Conservation (phyloP, 129 eudicot genomes). For the Tagetes erecta region DNA sequence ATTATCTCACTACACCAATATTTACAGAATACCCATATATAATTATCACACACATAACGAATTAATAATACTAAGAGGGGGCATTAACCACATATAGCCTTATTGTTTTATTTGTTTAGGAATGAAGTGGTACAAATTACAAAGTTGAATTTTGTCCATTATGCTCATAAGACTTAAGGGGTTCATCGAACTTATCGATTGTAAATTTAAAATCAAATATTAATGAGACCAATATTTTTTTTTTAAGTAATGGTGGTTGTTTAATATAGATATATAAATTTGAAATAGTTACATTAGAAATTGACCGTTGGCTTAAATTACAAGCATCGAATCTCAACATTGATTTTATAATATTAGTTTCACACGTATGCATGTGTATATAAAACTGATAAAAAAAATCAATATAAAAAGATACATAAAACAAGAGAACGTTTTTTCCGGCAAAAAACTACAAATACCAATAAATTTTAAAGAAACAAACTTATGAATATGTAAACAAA, state of each 20-base stretch:
- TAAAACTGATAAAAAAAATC: background rate
- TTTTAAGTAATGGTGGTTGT: background rate
- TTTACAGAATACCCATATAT: too few relatives aligned
- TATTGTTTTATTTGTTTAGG: too few relatives aligned
- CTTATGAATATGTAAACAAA: background rate
- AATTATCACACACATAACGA: too few relatives aligned
- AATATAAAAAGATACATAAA: background rate
- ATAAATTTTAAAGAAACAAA: background rate
- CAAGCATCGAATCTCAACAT: slow-evolving; percentile 25
- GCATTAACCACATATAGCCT: too few relatives aligned
- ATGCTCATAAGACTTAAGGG: background rate
- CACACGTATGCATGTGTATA: background rate
- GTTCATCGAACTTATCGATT: background rate
- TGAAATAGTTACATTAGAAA: slow-evolving; percentile 4
- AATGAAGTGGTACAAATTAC: too few relatives aligned
- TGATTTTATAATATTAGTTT: slow-evolving; percentile 12
- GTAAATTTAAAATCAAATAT: too few relatives aligned
- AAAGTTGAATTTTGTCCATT: background rate
- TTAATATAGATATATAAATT: background rate
- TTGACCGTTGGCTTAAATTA: slow-evolving; percentile 12
- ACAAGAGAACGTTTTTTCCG: background rate
- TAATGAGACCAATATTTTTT: too few relatives aligned
- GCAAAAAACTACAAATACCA: background rate
- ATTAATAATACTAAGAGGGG: too few relatives aligned
- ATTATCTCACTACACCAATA: too few relatives aligned